Evolutionary conservation across 345 rosid species (phyloP).

Genomic region (Populus davidiana): DNA sequence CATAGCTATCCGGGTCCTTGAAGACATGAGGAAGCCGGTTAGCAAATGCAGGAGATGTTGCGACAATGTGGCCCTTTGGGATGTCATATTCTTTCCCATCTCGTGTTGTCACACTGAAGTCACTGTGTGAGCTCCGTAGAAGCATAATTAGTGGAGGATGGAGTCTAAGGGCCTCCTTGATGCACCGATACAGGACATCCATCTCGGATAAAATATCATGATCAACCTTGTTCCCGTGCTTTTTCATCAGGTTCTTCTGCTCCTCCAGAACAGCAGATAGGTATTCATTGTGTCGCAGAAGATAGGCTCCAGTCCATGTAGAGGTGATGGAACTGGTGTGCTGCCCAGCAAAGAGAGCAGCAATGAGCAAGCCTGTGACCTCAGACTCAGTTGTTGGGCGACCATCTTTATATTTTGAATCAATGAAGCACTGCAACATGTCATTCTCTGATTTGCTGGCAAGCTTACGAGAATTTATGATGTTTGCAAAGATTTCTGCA

Average conservation of each 20-base stretch:
- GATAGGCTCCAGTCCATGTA: constrained; percentile 94
- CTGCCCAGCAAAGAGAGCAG: constrained; percentile 97
- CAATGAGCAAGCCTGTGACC: constrained; percentile 90
- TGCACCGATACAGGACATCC: constrained; percentile 86
- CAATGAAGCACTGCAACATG: constrained; percentile 96
- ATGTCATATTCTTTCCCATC: constrained; percentile 84
- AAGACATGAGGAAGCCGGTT: constrained; percentile 80
- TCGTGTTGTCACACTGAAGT: constrained; percentile 67
- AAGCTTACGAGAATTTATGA: constrained; percentile 71
- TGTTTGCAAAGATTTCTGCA: constrained; percentile 61
- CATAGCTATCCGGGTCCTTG: constrained; percentile 76
- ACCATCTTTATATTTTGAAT: constrained; percentile 89
- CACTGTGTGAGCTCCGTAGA: constrained; percentile 76
- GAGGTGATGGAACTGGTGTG: constrained; percentile 99
- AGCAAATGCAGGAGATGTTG: constrained; percentile 94
- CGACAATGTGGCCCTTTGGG: constrained; percentile 93
- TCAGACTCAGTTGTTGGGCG: constrained; percentile 82
- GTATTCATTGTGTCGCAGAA: constrained; percentile 57
- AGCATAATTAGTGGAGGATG: constrained; percentile 96
- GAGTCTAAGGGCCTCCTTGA: constrained; percentile 93
- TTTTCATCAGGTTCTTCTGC: constrained; percentile 64
- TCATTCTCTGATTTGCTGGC: constrained; percentile 75
- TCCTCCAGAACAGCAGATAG: constrained; percentile 64
- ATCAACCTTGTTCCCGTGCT: constrained; percentile 81
- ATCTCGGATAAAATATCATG: constrained; percentile 88